Conservation (phyloP, 495 filamentous ascomycete genomes). For the Amniculicola lignicola region DNA sequence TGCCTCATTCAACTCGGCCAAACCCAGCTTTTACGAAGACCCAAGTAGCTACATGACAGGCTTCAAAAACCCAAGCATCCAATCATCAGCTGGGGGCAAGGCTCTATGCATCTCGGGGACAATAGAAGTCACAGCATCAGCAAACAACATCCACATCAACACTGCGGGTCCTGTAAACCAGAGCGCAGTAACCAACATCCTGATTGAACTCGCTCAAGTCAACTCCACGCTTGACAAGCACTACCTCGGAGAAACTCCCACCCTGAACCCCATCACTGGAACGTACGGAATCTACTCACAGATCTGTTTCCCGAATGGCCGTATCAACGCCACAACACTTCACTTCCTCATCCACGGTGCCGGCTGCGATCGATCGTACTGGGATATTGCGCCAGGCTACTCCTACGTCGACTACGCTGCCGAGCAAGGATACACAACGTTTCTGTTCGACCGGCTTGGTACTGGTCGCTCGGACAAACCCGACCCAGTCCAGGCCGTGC, state of each 20-base stretch:
- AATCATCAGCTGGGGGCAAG: conserved; percentile 1
- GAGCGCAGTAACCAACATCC: not conserved
- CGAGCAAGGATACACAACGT: conserved; percentile 41
- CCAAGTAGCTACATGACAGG: not conserved
- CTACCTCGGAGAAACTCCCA: not conserved
- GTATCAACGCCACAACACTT: conserved; percentile 15
- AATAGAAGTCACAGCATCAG: not conserved
- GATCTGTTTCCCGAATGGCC: conserved; percentile 34
- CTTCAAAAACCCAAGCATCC: not conserved
- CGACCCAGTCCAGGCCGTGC: conserved; percentile 42
- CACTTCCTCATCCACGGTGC: conserved; percentile 40
- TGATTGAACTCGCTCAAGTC: not conserved
- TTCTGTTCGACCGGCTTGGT: conserved; percentile 48
- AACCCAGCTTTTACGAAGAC: not conserved
- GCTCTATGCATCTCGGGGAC: conserved; percentile 4
- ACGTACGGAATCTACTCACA: conserved; percentile 34
- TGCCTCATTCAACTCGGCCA: not conserved
- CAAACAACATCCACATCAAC: not conserved
- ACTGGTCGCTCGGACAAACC: conserved; percentile 41
- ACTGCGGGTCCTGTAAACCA: not conserved
- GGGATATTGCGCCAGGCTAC: conserved; percentile 39
- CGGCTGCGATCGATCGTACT: conserved; percentile 36
- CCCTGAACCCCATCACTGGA: not conserved
- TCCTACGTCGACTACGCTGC: conserved; percentile 43
- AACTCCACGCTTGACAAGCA: not conserved